Evolutionary conservation across 108 stramenopile genomes (phyloP).

Genomic region (Cyclostephanos invisitatus): DNA sequence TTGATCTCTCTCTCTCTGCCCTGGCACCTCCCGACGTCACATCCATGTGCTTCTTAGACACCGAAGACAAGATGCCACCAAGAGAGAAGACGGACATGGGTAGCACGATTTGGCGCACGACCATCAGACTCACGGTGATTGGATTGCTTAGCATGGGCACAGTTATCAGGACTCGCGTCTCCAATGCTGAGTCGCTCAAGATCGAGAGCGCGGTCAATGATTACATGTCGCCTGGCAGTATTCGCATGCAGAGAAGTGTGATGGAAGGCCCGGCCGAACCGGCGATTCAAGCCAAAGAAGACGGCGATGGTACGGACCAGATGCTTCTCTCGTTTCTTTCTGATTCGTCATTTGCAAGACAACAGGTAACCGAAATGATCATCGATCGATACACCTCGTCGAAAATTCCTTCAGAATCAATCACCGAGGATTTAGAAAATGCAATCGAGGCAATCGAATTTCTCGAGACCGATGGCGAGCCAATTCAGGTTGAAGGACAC

Average conservation of each 20-base stretch:
- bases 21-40: background rate
- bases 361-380: background rate
- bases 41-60: background rate
- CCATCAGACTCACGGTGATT: background rate
- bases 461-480: slow-evolving; percentile 16
- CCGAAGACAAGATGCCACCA: too few relatives aligned
- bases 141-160: background rate
- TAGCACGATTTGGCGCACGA: background rate
- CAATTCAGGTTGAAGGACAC: slow-evolving; percentile 19
- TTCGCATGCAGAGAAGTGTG: background rate
- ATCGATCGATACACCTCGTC: slow-evolving; percentile 1
- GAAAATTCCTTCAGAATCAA: background rate
- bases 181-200: background rate
- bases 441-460: slow-evolving; percentile 27
- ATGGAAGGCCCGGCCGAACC: background rate
- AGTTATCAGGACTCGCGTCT: background rate
- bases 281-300: background rate
- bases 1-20: background rate
- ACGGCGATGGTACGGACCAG: background rate
- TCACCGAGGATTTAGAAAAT: slow-evolving; percentile 3
- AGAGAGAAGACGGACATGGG: background rate
- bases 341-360: background rate
- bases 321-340: background rate
- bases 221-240: background rate
- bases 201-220: background rate